Conservation (phyloP, 768 basidiomycete species). For the Lentinula sp. region DNA sequence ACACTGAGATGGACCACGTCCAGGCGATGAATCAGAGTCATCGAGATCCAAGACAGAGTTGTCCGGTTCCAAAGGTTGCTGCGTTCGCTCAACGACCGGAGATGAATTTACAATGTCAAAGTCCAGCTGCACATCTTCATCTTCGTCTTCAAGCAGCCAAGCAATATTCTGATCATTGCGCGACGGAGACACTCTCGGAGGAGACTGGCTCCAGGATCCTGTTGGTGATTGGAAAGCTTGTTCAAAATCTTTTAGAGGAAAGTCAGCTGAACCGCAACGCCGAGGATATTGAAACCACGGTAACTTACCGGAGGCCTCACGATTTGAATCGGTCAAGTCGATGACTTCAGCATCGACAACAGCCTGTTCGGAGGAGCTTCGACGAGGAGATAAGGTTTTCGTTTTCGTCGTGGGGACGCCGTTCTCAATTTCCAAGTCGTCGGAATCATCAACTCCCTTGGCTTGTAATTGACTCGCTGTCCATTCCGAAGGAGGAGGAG, state of each 20-base stretch:
- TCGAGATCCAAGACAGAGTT: neutral
- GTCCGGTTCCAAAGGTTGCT: neutral
- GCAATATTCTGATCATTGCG: constrained; percentile 36
- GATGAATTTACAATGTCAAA: constrained; percentile 51
- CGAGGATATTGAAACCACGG: neutral
- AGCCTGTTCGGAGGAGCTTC: neutral
- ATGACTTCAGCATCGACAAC: neutral
- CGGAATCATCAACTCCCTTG: constrained; percentile 45
- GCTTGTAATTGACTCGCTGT: constrained; percentile 37
- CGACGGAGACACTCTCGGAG: neutral
- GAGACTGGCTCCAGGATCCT: neutral
- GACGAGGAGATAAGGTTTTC: neutral
- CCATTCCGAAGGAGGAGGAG: constrained; percentile 11
- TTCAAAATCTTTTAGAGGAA: neutral
- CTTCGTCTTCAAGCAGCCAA: constrained; percentile 56
- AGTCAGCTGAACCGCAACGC: neutral
- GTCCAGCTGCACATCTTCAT: constrained; percentile 47
- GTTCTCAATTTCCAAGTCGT: constrained; percentile 50
- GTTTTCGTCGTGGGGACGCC: constrained; percentile 22
- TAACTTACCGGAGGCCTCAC: constrained; percentile 3
- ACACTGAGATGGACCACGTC: neutral
- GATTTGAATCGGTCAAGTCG: constrained; percentile 16
- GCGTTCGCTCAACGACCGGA: constrained; percentile 19
- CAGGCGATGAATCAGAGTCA: neutral
- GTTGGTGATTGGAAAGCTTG: constrained; percentile 2